Percentiles rank a stretch among this genome's conserved stretches.
Conservation (phyloP, 208 protist species). For the Wallacemonas sp. region DNA sequence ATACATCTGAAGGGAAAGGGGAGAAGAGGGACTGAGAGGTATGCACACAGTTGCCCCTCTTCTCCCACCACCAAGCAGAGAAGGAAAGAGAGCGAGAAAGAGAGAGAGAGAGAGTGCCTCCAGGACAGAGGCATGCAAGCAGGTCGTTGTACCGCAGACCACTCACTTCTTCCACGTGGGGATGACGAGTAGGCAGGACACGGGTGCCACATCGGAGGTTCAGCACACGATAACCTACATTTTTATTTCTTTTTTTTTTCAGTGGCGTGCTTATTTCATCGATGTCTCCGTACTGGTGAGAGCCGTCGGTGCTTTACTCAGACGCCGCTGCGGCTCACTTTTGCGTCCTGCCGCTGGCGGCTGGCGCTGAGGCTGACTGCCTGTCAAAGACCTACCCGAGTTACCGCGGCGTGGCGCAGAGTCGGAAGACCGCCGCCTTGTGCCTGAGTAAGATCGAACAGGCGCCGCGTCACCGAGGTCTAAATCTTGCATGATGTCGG, state of each 20-base stretch:
- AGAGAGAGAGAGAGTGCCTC: neutral
- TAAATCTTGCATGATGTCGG: slow-evolving; percentile 12
- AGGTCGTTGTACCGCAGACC: no score
- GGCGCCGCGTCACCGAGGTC: neutral
- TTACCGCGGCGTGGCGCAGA: neutral
- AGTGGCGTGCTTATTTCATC: no score
- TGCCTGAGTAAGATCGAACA: neutral
- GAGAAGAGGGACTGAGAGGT: no score
- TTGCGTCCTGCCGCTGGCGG: neutral
- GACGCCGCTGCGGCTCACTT: neutral
- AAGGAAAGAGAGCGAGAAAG: slow-evolving; percentile 1
- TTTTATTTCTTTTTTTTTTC: no score
- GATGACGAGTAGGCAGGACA: no score
- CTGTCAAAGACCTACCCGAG: neutral
- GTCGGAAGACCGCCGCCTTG: neutral
- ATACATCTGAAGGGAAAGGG: no score
- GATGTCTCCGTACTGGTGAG: neutral
- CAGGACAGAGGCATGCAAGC: no score
- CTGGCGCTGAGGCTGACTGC: neutral
- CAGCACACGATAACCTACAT: no score
- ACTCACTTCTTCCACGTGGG: no score
- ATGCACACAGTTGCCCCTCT: no score
- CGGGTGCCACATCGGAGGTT: no score
- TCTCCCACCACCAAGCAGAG: no score
- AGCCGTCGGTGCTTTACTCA: neutral